Evolutionary conservation across 164 flowering plant genomes (phyloP).

Genomic region (Vitis amurensis): DNA sequence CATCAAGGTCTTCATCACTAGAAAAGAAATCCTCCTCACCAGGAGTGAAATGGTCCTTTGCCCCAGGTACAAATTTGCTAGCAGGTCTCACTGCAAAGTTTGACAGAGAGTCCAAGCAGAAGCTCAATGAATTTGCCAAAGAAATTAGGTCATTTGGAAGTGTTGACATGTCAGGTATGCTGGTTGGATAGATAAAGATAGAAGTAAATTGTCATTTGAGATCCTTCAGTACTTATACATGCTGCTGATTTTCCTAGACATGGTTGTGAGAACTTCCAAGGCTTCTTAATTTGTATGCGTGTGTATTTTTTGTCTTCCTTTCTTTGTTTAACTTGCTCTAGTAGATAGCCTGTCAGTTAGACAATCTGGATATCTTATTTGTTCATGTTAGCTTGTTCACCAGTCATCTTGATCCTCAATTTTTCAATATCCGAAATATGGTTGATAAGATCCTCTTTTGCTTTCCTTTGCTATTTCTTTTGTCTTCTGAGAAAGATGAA

Average conservation of each 20-base stretch:
- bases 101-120: conserved; percentile 65
- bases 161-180: conserved; percentile 92
- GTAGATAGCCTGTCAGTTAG: not conserved
- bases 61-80: conserved; percentile 72
- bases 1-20: conserved; percentile 28
- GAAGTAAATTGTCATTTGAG: not conserved
- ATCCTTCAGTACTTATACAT: not conserved
- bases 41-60: conserved; percentile 78
- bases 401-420: not conserved
- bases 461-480: not conserved
- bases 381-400: not conserved
- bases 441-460: not conserved
- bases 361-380: not conserved
- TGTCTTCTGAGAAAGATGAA: not conserved
- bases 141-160: conserved; percentile 70
- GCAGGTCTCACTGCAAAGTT: conserved; percentile 49
- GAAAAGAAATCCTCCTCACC: conserved; percentile 49
- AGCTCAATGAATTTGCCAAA: conserved; percentile 81
- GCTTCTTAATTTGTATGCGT: too few relatives aligned
- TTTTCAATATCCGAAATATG: not conserved
- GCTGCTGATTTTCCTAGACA: too few relatives aligned
- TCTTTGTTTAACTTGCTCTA: too few relatives aligned
- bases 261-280: too few relatives aligned
- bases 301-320: too few relatives aligned
- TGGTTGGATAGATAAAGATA: not conserved